These are phyloP conservation scores for Penicillium subrubescens DNA, from an alignment of 495 filamentous ascomycete genomes.

Conservation along the genomic window DNA sequence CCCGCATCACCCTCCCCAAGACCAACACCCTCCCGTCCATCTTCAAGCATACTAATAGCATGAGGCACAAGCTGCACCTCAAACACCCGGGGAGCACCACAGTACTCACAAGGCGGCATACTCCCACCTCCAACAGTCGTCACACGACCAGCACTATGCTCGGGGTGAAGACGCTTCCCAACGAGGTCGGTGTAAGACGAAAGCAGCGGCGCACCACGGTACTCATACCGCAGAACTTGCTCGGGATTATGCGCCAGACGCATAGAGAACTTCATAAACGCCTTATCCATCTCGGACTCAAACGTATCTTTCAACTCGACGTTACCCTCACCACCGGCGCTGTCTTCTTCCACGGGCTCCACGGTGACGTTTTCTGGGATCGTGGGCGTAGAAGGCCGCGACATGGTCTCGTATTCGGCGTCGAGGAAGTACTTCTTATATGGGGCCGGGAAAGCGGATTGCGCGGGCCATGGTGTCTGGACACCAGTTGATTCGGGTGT, in stretches of 20 bases:
- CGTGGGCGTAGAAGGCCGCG: slow-evolving; percentile 42
- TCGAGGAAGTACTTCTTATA: slow-evolving; percentile 84
- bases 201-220: slow-evolving; percentile 74
- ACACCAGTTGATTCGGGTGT: slow-evolving; percentile 36
- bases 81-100: slow-evolving; percentile 76
- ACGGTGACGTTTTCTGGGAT: slow-evolving; percentile 55
- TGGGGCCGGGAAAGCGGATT: slow-evolving; percentile 61
- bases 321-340: slow-evolving; percentile 44
- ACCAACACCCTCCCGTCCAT: slow-evolving; percentile 66
- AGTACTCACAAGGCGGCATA: slow-evolving; percentile 77
- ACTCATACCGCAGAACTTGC: slow-evolving; percentile 92
- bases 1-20: slow-evolving; percentile 64
- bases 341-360: slow-evolving; percentile 56
- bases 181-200: slow-evolving; percentile 77
- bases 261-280: slow-evolving; percentile 89
- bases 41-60: slow-evolving; percentile 86
- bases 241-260: slow-evolving; percentile 88
- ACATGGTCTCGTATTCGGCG: slow-evolving; percentile 88
- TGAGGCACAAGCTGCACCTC: slow-evolving; percentile 90
- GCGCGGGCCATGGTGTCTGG: slow-evolving; percentile 71
- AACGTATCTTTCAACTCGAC: slow-evolving; percentile 82
- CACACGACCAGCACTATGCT: slow-evolving; percentile 29
- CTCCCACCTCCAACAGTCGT: slow-evolving; percentile 31
- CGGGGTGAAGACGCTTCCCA: slow-evolving; percentile 60
- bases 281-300: slow-evolving; percentile 80